Evolutionary conservation across 2,329 filamentous ascomycete species (phyloP).

Genomic region (Aspergillus proliferans): DNA sequence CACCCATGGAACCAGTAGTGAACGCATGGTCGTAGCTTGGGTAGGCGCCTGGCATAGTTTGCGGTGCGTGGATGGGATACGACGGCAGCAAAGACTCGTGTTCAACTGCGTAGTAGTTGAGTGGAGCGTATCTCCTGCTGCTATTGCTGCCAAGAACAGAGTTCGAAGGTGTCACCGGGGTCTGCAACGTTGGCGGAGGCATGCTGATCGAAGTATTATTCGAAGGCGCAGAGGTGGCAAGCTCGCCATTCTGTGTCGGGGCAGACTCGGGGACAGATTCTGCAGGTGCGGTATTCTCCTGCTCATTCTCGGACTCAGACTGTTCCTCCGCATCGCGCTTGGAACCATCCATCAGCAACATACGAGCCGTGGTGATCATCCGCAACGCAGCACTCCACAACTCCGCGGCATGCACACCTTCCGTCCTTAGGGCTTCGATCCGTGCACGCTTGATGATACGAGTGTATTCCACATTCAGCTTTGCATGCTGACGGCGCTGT

Average conservation of each 20-base stretch:
- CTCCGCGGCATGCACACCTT: conserved; percentile 18
- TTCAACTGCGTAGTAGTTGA: not conserved
- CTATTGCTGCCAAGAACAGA: not conserved
- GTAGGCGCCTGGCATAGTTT: not conserved
- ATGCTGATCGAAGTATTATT: not conserved
- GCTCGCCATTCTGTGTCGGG: not conserved
- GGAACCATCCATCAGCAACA: conserved; percentile 25
- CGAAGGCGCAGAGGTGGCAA: not conserved
- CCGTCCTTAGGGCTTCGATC: conserved; percentile 20
- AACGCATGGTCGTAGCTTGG: not conserved
- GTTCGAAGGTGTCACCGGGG: not conserved
- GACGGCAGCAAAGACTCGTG: not conserved
- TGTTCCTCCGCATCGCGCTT: conserved; percentile 11
- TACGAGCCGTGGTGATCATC: conserved; percentile 23
- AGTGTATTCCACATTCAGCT: conserved; percentile 16
- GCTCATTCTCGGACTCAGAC: not conserved
- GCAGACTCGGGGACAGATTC: not conserved
- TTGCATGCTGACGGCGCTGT: conserved; percentile 19
- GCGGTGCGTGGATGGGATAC: not conserved
- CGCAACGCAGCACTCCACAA: conserved; percentile 23
- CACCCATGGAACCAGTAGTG: too few relatives aligned
- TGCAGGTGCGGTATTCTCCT: not conserved
- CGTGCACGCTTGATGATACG: conserved; percentile 24
- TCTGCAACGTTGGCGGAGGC: too few relatives aligned
- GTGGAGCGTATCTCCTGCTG: not conserved